Evolutionary conservation across 1,139 yeast genomes (phyloP).

Genomic region (Saccharomyces pastorianus): DNA sequence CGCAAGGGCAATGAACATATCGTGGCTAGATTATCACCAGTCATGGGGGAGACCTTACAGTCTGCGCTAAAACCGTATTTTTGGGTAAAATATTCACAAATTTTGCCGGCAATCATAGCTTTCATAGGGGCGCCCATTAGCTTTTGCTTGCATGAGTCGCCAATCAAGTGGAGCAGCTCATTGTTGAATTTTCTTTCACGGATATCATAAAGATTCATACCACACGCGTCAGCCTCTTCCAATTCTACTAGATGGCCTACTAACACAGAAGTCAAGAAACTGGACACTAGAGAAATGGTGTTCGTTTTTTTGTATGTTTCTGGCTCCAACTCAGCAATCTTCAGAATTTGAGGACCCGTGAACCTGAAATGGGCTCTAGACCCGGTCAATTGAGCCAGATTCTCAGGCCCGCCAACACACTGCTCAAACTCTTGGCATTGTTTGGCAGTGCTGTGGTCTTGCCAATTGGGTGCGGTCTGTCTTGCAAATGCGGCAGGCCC

Average conservation of each 20-base stretch:
- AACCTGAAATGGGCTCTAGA: conserved; percentile 84
- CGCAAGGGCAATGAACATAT: conserved; percentile 72
- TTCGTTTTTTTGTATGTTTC: conserved; percentile 48
- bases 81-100: conserved; percentile 51
- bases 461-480: conserved; percentile 82
- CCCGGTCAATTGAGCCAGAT: conserved; percentile 65
- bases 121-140: conserved; percentile 17
- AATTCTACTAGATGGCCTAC: conserved; percentile 55
- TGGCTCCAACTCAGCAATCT: conserved; percentile 50
- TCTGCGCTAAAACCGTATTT: conserved; percentile 53
- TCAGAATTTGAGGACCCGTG: conserved; percentile 83
- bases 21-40: conserved; percentile 90
- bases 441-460: conserved; percentile 75
- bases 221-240: conserved; percentile 86
- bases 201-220: conserved; percentile 80
- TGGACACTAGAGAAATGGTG: conserved; percentile 68
- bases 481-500: conserved; percentile 47
- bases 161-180: conserved; percentile 38
- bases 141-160: conserved; percentile 25
- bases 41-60: conserved; percentile 59
- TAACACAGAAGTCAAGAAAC: conserved; percentile 66
- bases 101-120: conserved; percentile 37
- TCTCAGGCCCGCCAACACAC: conserved; percentile 47
- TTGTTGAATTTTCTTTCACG: conserved; percentile 45
- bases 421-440: conserved; percentile 60